Evolutionary conservation across 2,329 filamentous ascomycete species (phyloP), one percentile per base, ranked within the genome.

Genomic region (Epicoccum nigrum): DNA sequence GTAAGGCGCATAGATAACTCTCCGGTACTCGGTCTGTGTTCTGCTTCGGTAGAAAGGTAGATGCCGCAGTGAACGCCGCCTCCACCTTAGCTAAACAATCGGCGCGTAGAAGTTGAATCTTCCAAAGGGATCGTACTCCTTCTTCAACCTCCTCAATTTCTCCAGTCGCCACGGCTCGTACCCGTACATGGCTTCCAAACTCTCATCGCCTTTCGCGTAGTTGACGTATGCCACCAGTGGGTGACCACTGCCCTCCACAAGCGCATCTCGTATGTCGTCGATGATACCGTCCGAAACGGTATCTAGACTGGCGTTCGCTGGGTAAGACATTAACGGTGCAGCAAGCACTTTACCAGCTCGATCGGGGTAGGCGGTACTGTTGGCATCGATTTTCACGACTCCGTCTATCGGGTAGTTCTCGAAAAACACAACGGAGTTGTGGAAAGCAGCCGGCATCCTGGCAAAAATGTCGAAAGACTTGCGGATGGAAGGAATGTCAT

Each of bases 121-220:
- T 2, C 57, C 54, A 11, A 59, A 15, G 1, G 73, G 73, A 64
- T 74, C 73, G 39, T 65, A 72, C 49, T 60, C 48, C 27, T 44
- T 58, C 57, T 74, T 76, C 44, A 75, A 37, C 13, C 20, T 53
- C 49, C 60, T 48, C 43, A 74, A 47, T 48, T 58, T 70, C 54
- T 68, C 54, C 40, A 74, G 23, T 23, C 70, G 55, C 70, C 69
- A 72, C 7, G 52, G 8, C 31, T 74, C 69, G 45, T 65, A 63
- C 9, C 71, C 72, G 49, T 74, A 76, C 12, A 71, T 13, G 0
- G 54, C 58, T 49, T 70, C 60, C 3, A 65, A 44, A 17, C 57
- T 58, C 31, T 71, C 68, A n/a, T 66, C 63, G 1, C 64, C 65
- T 15, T 52, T 54, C 2, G 64, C 64, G 47, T 73, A 74, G 43